Percentiles rank a stretch among this genome's conserved stretches.
These are phyloP conservation scores for Emiliania huxleyi DNA, from an alignment of 78 protist genomes.

Conservation along the genomic window DNA sequence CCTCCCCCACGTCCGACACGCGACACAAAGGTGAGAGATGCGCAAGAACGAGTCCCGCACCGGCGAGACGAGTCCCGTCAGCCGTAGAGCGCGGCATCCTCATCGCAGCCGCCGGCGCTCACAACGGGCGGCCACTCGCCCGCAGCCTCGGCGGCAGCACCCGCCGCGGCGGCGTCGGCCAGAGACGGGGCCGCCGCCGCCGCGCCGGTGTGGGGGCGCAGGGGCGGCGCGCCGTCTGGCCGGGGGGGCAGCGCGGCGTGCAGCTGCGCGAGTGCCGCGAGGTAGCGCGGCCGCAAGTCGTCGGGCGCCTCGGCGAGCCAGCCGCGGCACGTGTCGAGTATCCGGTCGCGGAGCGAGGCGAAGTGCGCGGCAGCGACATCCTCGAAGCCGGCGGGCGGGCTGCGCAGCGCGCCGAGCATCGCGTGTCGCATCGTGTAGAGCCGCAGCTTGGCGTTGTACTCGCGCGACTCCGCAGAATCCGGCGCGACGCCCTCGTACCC, in stretches of 20 bases:
- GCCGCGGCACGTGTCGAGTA: neutral
- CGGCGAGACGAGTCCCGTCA: too few relatives aligned
- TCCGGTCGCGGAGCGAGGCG: neutral
- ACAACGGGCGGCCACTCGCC: too few relatives aligned
- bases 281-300: neutral
- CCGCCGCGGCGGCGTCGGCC: too few relatives aligned
- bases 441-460: neutral
- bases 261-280: neutral
- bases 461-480: neutral
- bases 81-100: too few relatives aligned
- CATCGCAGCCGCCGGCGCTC: too few relatives aligned
- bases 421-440: neutral
- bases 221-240: too few relatives aligned
- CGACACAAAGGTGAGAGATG: too few relatives aligned
- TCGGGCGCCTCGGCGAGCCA: neutral
- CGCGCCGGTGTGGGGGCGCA: too few relatives aligned
- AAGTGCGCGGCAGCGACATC: neutral
- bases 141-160: too few relatives aligned
- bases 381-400: neutral
- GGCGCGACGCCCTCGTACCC: neutral
- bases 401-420: neutral
- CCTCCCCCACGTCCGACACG: too few relatives aligned
- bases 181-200: too few relatives aligned
- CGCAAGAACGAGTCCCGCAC: too few relatives aligned
- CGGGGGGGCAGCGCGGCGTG: neutral